Conservation (phyloP, 208 protist species). For the Porcisia deanei region DNA sequence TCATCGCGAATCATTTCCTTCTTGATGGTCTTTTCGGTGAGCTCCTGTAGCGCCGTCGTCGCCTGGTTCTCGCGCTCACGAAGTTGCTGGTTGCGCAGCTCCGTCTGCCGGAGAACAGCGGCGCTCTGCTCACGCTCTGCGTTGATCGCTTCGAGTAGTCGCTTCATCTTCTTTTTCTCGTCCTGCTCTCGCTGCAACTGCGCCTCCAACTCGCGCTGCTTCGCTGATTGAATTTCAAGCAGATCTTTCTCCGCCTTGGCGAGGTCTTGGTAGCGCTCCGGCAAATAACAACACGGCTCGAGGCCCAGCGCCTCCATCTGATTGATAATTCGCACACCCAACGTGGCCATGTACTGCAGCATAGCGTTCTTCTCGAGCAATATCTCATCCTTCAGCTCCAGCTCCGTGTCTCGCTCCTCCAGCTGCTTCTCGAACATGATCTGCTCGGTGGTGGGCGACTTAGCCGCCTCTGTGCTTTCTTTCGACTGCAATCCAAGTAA, state of each 20-base stretch:
- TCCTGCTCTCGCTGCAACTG: slow-evolving; percentile 56
- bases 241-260: slow-evolving; percentile 52
- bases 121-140: slow-evolving; percentile 64
- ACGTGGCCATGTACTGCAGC: slow-evolving; percentile 72
- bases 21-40: slow-evolving; percentile 50
- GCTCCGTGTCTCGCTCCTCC: slow-evolving; percentile 65
- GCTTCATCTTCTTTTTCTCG: slow-evolving; percentile 58
- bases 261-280: slow-evolving; percentile 66
- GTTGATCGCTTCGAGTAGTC: slow-evolving; percentile 61
- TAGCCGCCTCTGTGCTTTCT: neutral
- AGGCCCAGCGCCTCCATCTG: slow-evolving; percentile 73
- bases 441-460: slow-evolving; percentile 5
- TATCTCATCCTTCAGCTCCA: slow-evolving; percentile 77
- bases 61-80: slow-evolving; percentile 51
- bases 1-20: slow-evolving; percentile 71
- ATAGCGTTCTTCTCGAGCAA: slow-evolving; percentile 78
- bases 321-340: slow-evolving; percentile 64
- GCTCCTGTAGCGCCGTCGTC: slow-evolving; percentile 38
- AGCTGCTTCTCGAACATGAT: slow-evolving; percentile 46
- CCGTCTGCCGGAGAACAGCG: slow-evolving; percentile 41
- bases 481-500: slow-evolving; percentile 37
- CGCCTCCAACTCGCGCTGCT: slow-evolving; percentile 67
- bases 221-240: slow-evolving; percentile 51
- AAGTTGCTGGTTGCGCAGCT: slow-evolving; percentile 56
- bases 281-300: slow-evolving; percentile 69